Evolutionary conservation across 2,329 filamentous ascomycete genomes (phyloP), one percentile per base, ranked within the genome.

Genomic region (Fusarium compactum): DNA sequence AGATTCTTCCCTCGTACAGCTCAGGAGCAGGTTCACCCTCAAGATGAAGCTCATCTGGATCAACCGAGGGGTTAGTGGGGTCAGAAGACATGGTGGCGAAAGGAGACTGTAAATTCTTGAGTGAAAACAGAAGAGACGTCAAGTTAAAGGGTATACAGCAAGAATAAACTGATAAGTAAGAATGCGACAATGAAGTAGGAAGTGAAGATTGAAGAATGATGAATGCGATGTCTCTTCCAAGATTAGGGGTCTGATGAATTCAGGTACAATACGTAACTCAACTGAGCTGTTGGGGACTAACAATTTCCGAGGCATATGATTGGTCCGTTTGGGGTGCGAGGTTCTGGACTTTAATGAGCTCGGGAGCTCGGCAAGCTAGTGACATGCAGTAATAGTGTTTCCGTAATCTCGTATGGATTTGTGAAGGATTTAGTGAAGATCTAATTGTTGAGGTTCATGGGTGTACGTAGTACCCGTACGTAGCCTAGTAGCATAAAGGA

Each of bases 1-100:
- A 99, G 76, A 99, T 93, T 72, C 95, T 90, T 75, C 92, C 90
- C 29, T 89, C 87, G 34, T 87, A 81, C 11, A 89, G 82, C 78
- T 87, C 84, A 38, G 85, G 83, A 57, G 85, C 86, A 47, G 86
- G 82, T 46, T 85, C 81, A 63, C 85, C 85, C 44, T 77, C 73
- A 29, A 78, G 76, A 40, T 61, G 70, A 65, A 76, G 70, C 50
- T 72, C 73, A 41, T 75, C 76, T 34, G 30, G 47, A 30, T 51
- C 46, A 16, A 53, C 32, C 25, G 67, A 71, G 62, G 73, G 58
- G 63, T 69, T 63, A 58, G 76, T 59, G 69, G 69, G 67, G 73
- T 75, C 51, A 27, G 73, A 67, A 55, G 69, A 40, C 73, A 75
- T 74, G 57, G 34, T 65, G 38, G 30, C 40, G 27, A 11, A 27